These are phyloP conservation scores for Sindora glabra DNA, from an alignment of 306 rosid genomes.

Conservation along the genomic window DNA sequence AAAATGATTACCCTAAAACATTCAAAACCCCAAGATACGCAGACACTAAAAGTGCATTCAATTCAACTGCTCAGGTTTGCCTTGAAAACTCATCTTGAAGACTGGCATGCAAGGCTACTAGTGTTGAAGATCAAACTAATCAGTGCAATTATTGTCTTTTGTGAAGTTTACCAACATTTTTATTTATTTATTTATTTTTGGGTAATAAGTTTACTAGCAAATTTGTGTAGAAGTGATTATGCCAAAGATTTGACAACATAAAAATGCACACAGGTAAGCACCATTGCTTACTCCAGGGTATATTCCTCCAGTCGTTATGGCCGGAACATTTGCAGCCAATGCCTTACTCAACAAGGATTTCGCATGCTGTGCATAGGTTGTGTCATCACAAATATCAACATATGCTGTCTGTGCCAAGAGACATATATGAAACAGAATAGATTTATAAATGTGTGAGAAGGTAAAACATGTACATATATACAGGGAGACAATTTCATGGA, in stretches of 20 bases:
- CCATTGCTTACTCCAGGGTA: slow-evolving; percentile 99
- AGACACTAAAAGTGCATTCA: background rate
- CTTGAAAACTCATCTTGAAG: background rate
- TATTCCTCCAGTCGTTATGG: slow-evolving; percentile 82
- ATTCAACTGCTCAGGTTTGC: background rate
- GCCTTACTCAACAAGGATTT: slow-evolving; percentile 61
- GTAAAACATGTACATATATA: background rate
- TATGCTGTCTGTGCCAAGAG: slow-evolving; percentile 70
- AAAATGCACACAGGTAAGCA: slow-evolving; percentile 32
- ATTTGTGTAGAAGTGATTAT: background rate
- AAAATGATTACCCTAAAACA: background rate
- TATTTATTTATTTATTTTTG: too few relatives aligned
- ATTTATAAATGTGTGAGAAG: background rate
- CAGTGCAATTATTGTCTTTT: background rate
- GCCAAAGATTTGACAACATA: slow-evolving; percentile 7
- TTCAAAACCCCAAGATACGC: background rate
- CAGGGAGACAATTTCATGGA: background rate
- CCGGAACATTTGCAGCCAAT: slow-evolving; percentile 70
- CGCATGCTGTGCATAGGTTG: slow-evolving; percentile 49
- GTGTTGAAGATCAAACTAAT: background rate
- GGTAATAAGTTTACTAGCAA: too few relatives aligned
- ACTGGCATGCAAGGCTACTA: background rate
- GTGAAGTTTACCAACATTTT: background rate
- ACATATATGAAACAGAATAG: background rate
- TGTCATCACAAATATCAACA: slow-evolving; percentile 83